Conservation (phyloP, 352 stramenopile genomes). For the Pythium sp. region DNA sequence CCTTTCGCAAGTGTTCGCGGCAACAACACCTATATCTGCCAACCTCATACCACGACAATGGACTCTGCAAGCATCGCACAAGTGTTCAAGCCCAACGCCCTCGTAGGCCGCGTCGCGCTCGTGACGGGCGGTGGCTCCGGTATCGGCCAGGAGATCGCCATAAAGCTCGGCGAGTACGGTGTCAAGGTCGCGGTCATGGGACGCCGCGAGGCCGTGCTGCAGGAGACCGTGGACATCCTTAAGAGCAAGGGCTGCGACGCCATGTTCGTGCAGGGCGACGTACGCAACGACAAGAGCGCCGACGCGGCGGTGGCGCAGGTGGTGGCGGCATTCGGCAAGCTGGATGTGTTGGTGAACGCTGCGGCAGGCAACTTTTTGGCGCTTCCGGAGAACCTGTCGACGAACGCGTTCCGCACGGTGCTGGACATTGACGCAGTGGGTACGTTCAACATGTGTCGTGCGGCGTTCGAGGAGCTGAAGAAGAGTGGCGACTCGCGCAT, state of each 20-base stretch:
- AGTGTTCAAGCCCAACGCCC: conserved; percentile 56
- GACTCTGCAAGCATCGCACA: conserved; percentile 44
- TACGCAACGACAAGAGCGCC: conserved; percentile 85
- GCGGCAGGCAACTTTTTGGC: conserved; percentile 94
- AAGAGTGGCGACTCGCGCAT: conserved; percentile 75
- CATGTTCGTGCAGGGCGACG: conserved; percentile 67
- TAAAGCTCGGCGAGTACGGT: conserved; percentile 90
- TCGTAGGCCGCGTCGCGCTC: conserved; percentile 78
- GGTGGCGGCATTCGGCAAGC: conserved; percentile 73
- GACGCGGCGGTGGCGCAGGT: conserved; percentile 72
- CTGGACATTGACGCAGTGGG: conserved; percentile 96
- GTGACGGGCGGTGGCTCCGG: conserved; percentile 93
- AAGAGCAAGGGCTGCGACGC: conserved; percentile 47
- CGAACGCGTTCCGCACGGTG: conserved; percentile 95
- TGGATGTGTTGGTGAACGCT: conserved; percentile 94
- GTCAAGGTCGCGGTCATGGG: conserved; percentile 93
- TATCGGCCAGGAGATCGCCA: conserved; percentile 93
- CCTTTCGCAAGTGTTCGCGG: not conserved
- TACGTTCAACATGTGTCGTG: conserved; percentile 95
- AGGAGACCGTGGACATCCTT: conserved; percentile 73
- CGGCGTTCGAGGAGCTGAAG: conserved; percentile 83
- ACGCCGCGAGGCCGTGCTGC: conserved; percentile 85
- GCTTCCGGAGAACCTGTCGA: conserved; percentile 82
- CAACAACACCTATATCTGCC: not conserved
- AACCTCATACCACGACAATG: conserved; percentile 26